Conservation (phyloP, 2,329 filamentous ascomycete species). For the Thermothelomyces thermophilus region DNA sequence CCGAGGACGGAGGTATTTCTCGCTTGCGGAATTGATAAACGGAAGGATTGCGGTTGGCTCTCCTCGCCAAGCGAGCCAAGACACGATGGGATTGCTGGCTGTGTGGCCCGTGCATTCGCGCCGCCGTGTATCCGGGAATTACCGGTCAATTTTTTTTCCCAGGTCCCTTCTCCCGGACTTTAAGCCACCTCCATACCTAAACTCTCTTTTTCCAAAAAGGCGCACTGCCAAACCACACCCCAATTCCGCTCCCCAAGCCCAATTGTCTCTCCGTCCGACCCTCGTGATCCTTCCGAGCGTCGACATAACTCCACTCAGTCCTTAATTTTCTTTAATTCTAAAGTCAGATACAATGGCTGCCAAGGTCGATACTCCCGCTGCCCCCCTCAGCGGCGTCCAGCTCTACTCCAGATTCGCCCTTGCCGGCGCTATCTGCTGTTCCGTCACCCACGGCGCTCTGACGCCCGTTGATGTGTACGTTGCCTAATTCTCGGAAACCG, state of each 20-base stretch:
- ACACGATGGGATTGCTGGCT: not conserved
- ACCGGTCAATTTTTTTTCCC: slow-evolving; percentile 25
- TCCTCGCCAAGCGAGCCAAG: slow-evolving; percentile 5
- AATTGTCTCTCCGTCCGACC: slow-evolving; percentile 20
- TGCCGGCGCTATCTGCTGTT: slow-evolving; percentile 96
- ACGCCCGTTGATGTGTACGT: slow-evolving; percentile 94
- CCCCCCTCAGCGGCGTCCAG: slow-evolving; percentile 43
- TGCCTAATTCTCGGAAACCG: not conserved
- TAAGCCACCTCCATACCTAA: slow-evolving; percentile 9
- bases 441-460: slow-evolving; percentile 91
- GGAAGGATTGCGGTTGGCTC: slow-evolving; percentile 1
- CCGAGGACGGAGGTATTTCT: too few species aligned
- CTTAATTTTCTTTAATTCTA: slow-evolving; percentile 23
- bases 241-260: slow-evolving; percentile 17
- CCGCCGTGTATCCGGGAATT: slow-evolving; percentile 23
- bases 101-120: slow-evolving; percentile 16
- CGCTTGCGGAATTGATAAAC: not conserved
- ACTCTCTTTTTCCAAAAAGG: slow-evolving; percentile 25
- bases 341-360: slow-evolving; percentile 38
- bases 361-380: slow-evolving; percentile 41
- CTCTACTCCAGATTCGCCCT: slow-evolving; percentile 97
- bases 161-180: slow-evolving; percentile 10
- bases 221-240: slow-evolving; percentile 22
- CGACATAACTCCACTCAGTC: slow-evolving; percentile 27
- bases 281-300: slow-evolving; percentile 17